Base-by-base conservation (phyloP, 768 basidiomycete genomes). In the Gymnopilus junonius region DNA sequence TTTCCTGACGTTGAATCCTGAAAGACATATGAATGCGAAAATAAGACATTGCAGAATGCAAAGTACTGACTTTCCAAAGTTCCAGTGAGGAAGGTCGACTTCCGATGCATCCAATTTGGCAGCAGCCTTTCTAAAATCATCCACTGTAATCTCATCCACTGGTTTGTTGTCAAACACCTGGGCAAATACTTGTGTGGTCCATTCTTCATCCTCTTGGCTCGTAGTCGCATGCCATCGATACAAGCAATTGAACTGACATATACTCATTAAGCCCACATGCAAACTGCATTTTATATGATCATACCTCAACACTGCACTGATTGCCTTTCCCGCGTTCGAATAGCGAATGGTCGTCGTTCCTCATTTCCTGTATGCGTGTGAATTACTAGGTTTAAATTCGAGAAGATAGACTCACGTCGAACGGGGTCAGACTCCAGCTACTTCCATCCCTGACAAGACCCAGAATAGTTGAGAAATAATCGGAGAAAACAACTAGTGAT, bases 201-300 rank as follows among this genome's bases (percentile, higher is more conserved):
- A 94, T 59, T 86, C 74, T 70, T 91, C 93, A 57, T 94, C 93
- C 57, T 83, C 81, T 15, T 70, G 67, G 45, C 90, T 92, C 0
- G 90, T 92, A 0, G 93, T 93, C 1, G 93, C 89, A 48, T 95
- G 93, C 93, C 93, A 82, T 20, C 91, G 85, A 74, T 94, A 94
- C 59, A 94, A 76, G 68, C 90, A 90, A 68, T 94, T 94, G 79
- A 94, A 94, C 89, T 92, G 25, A 39, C 17, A 27, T 4, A 27
- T 46, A 55, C 15, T 55, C n/a, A n/a, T n/a, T 23, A 27, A 20
- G 17, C 42, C 39, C 14, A 17, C 20, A 12, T 21, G 29, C 20
- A 20, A 5, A 37, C 3, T 12, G n/a, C 6, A 23, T 35, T 39
- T 55, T 25, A 10, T 46, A 17, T 10, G 7, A 31, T 70, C 76